Evolutionary conservation across 495 filamentous ascomycete species (phyloP), one percentile per base, ranked within the genome.

Genomic region (Penicillium egyptiacum): DNA sequence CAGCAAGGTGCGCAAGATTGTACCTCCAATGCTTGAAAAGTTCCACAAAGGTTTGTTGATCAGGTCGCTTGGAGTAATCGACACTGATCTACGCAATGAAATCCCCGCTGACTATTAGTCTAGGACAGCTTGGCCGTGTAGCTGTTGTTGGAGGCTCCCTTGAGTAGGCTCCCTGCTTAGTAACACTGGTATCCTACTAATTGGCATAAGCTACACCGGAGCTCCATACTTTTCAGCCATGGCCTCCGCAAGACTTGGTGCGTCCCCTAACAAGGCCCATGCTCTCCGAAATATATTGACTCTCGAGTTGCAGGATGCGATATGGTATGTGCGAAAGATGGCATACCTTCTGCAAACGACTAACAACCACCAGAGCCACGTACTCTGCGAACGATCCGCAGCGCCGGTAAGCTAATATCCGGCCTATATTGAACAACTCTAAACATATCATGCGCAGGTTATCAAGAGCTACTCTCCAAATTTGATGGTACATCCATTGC

Each of bases 401-500:
- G 89, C 86, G 56, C 79, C 83, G 40, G 74, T 75, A 75, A 47
- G 60, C 33, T 26, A 20, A 20, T 23, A 16, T 10, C 9, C 9
- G n/a, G 12, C 25, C 12, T 40, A 5, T 2, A 46, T n/a, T 17
- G 35, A 16, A 19, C 8, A 17, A 28, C n/a, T 17, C 31, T 47
- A 39, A 28, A 12, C 14, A 47, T 47, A 9, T 17, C 7, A 30
- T 7, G 5, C 8, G 22, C 20, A 55, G 70, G 93, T 97, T 43
- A 95, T 98, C 67, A 98, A 98, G 79, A 86, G 89, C 16, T 98
- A 98, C 79, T 98, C 95, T 35, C 94, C 94, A 10, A 97, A 98
- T 74, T 77, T 98, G 14, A 98, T 98, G 95, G 95, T 98, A 14
- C 95, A 98, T 69, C 95, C 94, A 3, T 81, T 96, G 48, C 92